Percentiles rank a stretch among this genome's conserved stretches.
Evolutionary conservation across 1,139 yeast genomes (phyloP).

Genomic region (Yamadazyma oceani): DNA sequence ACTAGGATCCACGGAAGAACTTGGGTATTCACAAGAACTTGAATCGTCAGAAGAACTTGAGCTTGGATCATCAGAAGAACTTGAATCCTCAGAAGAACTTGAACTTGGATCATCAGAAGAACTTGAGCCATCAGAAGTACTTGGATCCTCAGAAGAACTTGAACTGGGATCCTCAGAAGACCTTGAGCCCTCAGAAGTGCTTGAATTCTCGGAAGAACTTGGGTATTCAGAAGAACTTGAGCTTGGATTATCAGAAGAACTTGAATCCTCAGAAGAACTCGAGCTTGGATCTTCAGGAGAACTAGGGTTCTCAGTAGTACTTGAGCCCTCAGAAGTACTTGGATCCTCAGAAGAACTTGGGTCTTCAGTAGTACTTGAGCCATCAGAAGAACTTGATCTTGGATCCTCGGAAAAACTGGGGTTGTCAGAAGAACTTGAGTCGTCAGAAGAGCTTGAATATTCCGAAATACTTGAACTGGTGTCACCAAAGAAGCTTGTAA

Average conservation of each 20-base stretch:
- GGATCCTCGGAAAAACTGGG: background rate
- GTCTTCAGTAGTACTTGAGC: background rate
- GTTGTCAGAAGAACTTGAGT: background rate
- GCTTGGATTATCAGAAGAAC: background rate
- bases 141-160: background rate
- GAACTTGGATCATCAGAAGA: background rate
- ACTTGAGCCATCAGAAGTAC: background rate
- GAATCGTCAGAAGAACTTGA: background rate
- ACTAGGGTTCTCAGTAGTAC: background rate
- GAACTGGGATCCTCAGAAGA: background rate
- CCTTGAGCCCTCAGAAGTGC: background rate
- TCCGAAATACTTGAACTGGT: slow-evolving; percentile 1
- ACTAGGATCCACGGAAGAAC: background rate
- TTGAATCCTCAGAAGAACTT: background rate
- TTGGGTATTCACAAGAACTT: background rate
- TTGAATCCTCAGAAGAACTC: background rate
- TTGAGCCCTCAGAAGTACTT: background rate
- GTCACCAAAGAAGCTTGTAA: background rate
- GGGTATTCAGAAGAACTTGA: background rate
- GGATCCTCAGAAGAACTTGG: background rate
- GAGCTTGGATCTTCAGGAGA: background rate
- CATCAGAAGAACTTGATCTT: background rate
- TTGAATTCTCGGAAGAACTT: background rate
- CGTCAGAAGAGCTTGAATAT: background rate
- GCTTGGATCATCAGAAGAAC: background rate